A percentile compares a stretch with the other conserved stretches of the same genome.
phyloP scores from a whole-genome alignment of 352 stramenopile genomes.

The Globisporangium heterothallicum region DNA sequence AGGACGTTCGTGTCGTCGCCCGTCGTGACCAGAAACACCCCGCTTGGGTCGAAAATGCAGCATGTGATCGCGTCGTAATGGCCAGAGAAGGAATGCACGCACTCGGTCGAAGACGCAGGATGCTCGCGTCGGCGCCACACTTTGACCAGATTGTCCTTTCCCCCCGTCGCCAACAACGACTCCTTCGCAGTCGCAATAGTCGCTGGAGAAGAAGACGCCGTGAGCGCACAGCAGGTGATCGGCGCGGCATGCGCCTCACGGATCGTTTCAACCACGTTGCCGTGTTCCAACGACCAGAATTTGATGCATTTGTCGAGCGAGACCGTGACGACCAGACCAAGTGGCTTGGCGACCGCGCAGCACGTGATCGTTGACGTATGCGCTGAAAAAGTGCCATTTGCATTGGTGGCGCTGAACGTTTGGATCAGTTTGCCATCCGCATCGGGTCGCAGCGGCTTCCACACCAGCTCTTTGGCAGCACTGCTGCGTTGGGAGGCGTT shows the following conservation, averaged over 20 bases:
- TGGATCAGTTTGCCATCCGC: conserved; percentile 15
- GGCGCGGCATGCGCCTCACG: conserved; percentile 35
- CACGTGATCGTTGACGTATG: conserved; percentile 44
- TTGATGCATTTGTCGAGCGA: conserved; percentile 39
- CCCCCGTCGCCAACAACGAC: conserved; percentile 45
- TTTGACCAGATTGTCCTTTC: conserved; percentile 62
- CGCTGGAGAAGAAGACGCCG: conserved; percentile 13
- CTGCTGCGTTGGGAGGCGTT: neutral
- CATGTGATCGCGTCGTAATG: conserved; percentile 42
- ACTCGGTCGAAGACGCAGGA: conserved; percentile 18
- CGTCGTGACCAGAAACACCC: conserved; percentile 45
- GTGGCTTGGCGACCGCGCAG: conserved; percentile 33
- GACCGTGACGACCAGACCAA: conserved; percentile 41
- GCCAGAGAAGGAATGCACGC: conserved; percentile 37
- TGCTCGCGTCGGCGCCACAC: conserved; percentile 28
- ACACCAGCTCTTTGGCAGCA: conserved; percentile 1
- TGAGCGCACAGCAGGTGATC: conserved; percentile 50
- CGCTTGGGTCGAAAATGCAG: conserved; percentile 34
- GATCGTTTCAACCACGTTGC: conserved; percentile 30
- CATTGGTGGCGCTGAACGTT: conserved; percentile 17
- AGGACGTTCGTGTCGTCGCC: conserved; percentile 47
- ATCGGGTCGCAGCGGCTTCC: conserved; percentile 9
- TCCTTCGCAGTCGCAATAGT: conserved; percentile 14
- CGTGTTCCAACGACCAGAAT: conserved; percentile 35
- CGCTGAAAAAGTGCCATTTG: conserved; percentile 28